These are phyloP conservation scores for Rhinocladiella mackenziei DNA, from an alignment of 2,329 filamentous ascomycete genomes.

Conservation along the genomic window DNA sequence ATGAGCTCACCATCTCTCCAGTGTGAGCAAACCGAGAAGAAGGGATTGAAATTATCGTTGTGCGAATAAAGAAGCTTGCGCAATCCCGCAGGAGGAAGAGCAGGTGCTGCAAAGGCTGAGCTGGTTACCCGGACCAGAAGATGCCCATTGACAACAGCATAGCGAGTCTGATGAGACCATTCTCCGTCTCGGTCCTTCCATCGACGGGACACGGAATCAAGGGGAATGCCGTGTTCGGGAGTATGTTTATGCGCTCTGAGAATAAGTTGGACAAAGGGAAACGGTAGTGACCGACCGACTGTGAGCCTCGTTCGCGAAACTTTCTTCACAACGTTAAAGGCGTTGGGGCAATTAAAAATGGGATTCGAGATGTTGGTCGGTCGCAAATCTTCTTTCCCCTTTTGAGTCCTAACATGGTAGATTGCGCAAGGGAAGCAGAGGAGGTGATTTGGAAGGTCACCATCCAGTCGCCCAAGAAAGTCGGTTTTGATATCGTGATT, in stretches of 20 bases:
- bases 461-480: slow-evolving; percentile 52
- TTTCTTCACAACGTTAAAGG: slow-evolving; percentile 45
- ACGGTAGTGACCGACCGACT: slow-evolving; percentile 53
- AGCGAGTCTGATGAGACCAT: slow-evolving; percentile 56
- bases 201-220: slow-evolving; percentile 48
- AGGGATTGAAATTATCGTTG: slow-evolving; percentile 56
- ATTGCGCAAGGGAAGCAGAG: slow-evolving; percentile 56
- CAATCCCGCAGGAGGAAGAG: slow-evolving; percentile 49
- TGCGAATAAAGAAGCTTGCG: slow-evolving; percentile 57
- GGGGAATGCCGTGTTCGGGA: slow-evolving; percentile 46
- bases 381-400: slow-evolving; percentile 52
- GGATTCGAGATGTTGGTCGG: slow-evolving; percentile 54
- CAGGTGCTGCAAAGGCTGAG: slow-evolving; percentile 50
- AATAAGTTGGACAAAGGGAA: slow-evolving; percentile 57
- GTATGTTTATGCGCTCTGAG: slow-evolving; percentile 49
- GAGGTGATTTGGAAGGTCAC: slow-evolving; percentile 51
- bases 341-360: slow-evolving; percentile 54
- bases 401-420: slow-evolving; percentile 53
- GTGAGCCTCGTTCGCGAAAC: slow-evolving; percentile 53
- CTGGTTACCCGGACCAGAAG: slow-evolving; percentile 58
- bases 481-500: slow-evolving; percentile 46
- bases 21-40: slow-evolving; percentile 60
- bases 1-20: slow-evolving; percentile 61
- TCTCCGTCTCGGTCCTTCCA: slow-evolving; percentile 47
- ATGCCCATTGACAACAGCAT: slow-evolving; percentile 51